A percentile compares a stretch with the other conserved stretches of the same genome.
These are phyloP conservation scores for Alternaria atra DNA, from an alignment of 2,329 filamentous ascomycete genomes.

Conservation along the genomic window DNA sequence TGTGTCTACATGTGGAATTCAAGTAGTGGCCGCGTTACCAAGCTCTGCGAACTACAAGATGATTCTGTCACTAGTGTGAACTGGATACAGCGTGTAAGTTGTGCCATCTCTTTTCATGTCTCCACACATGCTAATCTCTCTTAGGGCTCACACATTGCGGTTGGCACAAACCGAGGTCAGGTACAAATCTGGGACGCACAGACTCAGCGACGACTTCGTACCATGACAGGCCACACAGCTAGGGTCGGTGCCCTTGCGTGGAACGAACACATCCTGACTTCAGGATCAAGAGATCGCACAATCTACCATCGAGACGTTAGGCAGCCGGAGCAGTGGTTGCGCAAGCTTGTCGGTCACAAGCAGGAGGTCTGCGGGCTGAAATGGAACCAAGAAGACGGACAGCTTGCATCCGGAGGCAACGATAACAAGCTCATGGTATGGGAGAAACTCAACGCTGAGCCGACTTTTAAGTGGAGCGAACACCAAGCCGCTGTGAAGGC, in stretches of 20 bases:
- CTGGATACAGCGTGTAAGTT: slow-evolving; percentile 86
- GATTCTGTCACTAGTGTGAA: slow-evolving; percentile 96
- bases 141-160: slow-evolving; percentile 88
- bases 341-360: slow-evolving; percentile 90
- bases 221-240: slow-evolving; percentile 96
- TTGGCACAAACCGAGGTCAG: slow-evolving; percentile 91
- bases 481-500: slow-evolving; percentile 97
- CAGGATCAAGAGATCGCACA: slow-evolving; percentile 88
- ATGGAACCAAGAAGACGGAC: slow-evolving; percentile 96
- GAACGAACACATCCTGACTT: slow-evolving; percentile 98
- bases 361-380: slow-evolving; percentile 97
- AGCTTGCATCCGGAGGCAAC: slow-evolving; percentile 94
- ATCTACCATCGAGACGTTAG: slow-evolving; percentile 97
- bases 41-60: slow-evolving; percentile 89
- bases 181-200: slow-evolving; percentile 99
- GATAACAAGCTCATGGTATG: slow-evolving; percentile 99
- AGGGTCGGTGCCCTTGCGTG: slow-evolving; percentile 93
- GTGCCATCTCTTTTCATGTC: background rate
- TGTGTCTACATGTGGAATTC: slow-evolving; percentile 99
- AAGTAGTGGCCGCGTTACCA: slow-evolving; percentile 87
- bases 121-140: slow-evolving; percentile 14
- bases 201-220: slow-evolving; percentile 81
- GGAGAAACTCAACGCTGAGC: slow-evolving; percentile 94
- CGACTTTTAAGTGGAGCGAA: slow-evolving; percentile 91
- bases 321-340: slow-evolving; percentile 87